A percentile compares a stretch with the other conserved stretches of the same genome.
These are phyloP conservation scores for Septoria petroselini DNA, from an alignment of 2,329 filamentous ascomycete genomes.

Conservation along the genomic window DNA sequence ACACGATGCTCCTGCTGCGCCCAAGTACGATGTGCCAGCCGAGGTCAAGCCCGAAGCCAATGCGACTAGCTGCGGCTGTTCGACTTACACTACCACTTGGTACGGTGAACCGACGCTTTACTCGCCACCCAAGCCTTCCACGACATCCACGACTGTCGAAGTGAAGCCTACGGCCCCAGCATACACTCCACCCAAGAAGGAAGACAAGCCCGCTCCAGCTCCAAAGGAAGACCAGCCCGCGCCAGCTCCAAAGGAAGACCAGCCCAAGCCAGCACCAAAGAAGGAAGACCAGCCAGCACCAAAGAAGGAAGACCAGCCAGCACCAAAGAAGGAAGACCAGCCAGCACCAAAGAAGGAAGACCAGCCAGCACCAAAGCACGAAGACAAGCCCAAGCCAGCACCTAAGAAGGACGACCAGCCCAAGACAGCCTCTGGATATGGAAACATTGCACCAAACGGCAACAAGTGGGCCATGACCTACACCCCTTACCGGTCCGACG, in stretches of 20 bases:
- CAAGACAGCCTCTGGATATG: background rate
- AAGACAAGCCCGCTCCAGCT: conserved; percentile 1
- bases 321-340: background rate
- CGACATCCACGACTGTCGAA: conserved; percentile 11
- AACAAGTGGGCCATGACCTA: conserved; percentile 50
- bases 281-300: background rate
- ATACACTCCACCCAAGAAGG: background rate
- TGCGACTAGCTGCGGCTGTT: conserved; percentile 59
- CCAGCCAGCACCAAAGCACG: background rate
- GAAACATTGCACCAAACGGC: conserved; percentile 39
- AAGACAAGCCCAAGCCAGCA: background rate
- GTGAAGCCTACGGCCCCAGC: conserved; percentile 5
- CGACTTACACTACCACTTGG: conserved; percentile 69
- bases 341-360: too few relatives aligned
- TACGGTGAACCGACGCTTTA: conserved; percentile 59
- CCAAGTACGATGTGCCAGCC: conserved; percentile 4
- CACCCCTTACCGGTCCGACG: conserved; percentile 46
- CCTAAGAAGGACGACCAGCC: background rate
- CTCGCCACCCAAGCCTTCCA: conserved; percentile 15
- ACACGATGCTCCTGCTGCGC: background rate
- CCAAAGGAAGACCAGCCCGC: too few relatives aligned
- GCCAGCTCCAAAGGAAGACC: conserved; percentile 1
- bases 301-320: conserved; percentile 4
- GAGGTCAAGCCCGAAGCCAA: conserved; percentile 13
- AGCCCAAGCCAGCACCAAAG: background rate